These are phyloP conservation scores for Porphyrellus cyaneotinctus DNA, from an alignment of 768 basidiomycete species.

Conservation along the genomic window DNA sequence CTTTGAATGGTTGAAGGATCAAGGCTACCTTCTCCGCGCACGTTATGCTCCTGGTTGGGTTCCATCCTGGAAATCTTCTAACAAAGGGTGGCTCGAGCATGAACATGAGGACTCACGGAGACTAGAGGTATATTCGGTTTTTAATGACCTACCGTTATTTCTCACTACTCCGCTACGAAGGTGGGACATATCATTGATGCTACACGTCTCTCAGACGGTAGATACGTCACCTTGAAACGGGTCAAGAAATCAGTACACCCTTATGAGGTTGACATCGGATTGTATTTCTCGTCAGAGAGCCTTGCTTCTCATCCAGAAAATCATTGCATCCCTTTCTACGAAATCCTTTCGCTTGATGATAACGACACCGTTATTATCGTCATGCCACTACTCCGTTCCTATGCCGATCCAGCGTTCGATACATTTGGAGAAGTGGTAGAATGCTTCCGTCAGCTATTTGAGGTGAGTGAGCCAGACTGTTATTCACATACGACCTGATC, in stretches of 20 bases:
- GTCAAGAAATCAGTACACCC: constrained; percentile 10
- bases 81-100: background rate
- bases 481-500: background rate
- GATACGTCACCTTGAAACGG: constrained; percentile 29
- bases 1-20: background rate
- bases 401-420: constrained; percentile 18
- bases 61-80: constrained; percentile 5
- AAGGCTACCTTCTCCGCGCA: constrained; percentile 7
- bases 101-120: background rate
- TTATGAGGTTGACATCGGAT: constrained; percentile 29
- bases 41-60: constrained; percentile 11
- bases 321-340: constrained; percentile 33
- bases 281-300: constrained; percentile 16
- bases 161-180: background rate
- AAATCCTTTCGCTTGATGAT: constrained; percentile 14
- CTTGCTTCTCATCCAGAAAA: constrained; percentile 18
- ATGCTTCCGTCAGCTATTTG: constrained; percentile 32
- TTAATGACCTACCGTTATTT: background rate
- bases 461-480: constrained; percentile 11
- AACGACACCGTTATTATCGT: background rate
- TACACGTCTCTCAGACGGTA: constrained; percentile 22
- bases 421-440: constrained; percentile 33
- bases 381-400: constrained; percentile 6
- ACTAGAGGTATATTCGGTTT: constrained; percentile 8
- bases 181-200: constrained; percentile 25